Base-by-base conservation (phyloP, 768 basidiomycete genomes). In the Hysterangium stoloniferum region DNA sequence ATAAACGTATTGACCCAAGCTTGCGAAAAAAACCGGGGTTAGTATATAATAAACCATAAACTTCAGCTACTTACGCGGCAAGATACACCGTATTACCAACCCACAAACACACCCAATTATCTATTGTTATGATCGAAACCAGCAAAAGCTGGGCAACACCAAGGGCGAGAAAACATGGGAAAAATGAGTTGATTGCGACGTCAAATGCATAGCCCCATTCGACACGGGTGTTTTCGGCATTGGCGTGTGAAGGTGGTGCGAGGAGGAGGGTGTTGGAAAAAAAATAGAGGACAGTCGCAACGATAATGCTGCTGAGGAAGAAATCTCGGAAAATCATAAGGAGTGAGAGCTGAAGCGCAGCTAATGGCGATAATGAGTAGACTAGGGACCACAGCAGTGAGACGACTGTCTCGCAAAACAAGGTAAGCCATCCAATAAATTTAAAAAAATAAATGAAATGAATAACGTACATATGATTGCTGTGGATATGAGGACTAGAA, bases 171-270 rank as follows among this genome's bases (percentile, higher is more conserved):
- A 88, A 95, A 53, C 93, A 71, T 17, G 93, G 93, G 67, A 97
- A 95, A 74, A 97, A 98, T 3, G 92, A 85, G 60, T 98, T 97
- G 53, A 86, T 94, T 66, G 96, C 93, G 13, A 97, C 86, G 65
- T 98, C 95, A 60, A 98, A 95, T 11, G 89, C 91, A 66, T 96
- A 98, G 4, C 85, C 87, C 88, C 84, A 93, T 72, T 92, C 89
- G 27, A 92, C 85, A 17, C 68, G 68, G 37, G 85, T 38, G 29
- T 19, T 79, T 57, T 86, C 81, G n/a, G 78, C 74, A 0, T 76
- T 75, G 25, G 82, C 77, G 64, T 84, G 85, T 8, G 86, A 80
- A 9, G 85, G 78, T 11, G 85, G 82, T 0, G 82, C 81, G 45
- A 86, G 65, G 13, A 86, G 73, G 1, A 83, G 74, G 37, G 73